phyloP scores from a whole-genome alignment of 805 yeast genomes.

The Soucietia sequanensis region DNA sequence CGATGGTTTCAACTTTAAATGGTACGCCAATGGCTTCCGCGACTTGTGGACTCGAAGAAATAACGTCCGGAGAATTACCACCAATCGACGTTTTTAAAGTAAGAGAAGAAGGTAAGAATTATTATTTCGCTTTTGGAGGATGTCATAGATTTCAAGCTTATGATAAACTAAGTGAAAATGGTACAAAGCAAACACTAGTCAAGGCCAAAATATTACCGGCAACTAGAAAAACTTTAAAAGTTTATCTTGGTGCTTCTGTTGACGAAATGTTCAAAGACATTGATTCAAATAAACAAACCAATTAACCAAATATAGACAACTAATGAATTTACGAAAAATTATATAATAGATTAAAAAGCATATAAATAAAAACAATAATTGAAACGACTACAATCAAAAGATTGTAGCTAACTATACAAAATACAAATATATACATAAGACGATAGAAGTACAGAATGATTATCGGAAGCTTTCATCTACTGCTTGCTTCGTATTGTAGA shows the following conservation, averaged over 20 bases:
- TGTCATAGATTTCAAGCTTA: constrained; percentile 90
- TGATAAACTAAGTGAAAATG: constrained; percentile 46
- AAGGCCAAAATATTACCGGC: constrained; percentile 74
- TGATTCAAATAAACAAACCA: constrained; percentile 3
- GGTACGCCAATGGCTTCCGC: constrained; percentile 64
- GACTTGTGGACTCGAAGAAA: constrained; percentile 54
- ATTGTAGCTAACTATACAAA: too few relatives aligned
- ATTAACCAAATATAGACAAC: too few relatives aligned
- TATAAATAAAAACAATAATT: too few relatives aligned
- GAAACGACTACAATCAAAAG: too few relatives aligned
- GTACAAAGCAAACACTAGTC: constrained; percentile 43
- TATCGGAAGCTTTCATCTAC: too few relatives aligned
- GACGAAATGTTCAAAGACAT: constrained; percentile 43
- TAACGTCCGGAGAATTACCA: constrained; percentile 66
- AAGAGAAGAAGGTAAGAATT: constrained; percentile 56
- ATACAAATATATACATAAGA: too few relatives aligned
- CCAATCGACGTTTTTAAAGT: constrained; percentile 78
- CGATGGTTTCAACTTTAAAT: constrained; percentile 71
- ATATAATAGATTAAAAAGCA: too few relatives aligned
- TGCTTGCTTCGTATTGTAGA: too few relatives aligned
- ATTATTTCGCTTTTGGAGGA: constrained; percentile 86
- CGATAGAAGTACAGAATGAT: too few relatives aligned
- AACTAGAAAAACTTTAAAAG: constrained; percentile 61
- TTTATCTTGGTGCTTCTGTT: constrained; percentile 72
- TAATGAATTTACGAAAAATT: too few relatives aligned